These are phyloP conservation scores for Dactylella cylindrospora DNA, from an alignment of 2,329 filamentous ascomycete species.

Conservation along the genomic window DNA sequence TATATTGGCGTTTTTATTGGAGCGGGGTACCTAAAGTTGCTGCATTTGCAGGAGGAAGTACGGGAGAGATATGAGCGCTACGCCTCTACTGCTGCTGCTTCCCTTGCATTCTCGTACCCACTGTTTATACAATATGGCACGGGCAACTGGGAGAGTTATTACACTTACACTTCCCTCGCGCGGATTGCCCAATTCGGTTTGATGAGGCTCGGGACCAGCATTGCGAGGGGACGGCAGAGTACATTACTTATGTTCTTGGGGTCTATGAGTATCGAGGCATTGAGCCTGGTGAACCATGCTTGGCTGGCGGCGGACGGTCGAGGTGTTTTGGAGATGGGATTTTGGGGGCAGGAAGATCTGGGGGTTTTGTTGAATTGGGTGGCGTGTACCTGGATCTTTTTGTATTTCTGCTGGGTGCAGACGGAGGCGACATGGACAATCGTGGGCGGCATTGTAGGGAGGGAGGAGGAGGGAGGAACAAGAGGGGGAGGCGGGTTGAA, in stretches of 20 bases:
- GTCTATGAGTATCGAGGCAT: constrained; percentile 55
- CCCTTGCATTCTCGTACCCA: background rate
- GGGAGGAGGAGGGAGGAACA: background rate
- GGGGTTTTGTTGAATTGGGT: constrained; percentile 51
- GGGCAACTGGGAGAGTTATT: background rate
- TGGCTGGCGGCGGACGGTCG: constrained; percentile 63
- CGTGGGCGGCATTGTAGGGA: constrained; percentile 52
- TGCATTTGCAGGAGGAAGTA: background rate
- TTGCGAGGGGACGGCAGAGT: constrained; percentile 10
- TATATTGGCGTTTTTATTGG: constrained; percentile 61
- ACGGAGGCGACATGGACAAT: constrained; percentile 52
- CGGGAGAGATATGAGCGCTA: background rate
- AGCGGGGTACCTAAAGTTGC: constrained; percentile 10
- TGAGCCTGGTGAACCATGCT: constrained; percentile 63
- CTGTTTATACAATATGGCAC: background rate
- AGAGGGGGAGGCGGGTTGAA: background rate
- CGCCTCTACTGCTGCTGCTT: background rate
- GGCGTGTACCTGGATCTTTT: constrained; percentile 54
- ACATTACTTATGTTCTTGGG: constrained; percentile 21
- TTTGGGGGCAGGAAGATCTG: constrained; percentile 48
- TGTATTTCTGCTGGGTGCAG: constrained; percentile 54
- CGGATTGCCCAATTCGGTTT: constrained; percentile 4
- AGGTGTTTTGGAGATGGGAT: constrained; percentile 55
- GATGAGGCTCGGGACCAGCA: background rate
- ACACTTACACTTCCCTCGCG: constrained; percentile 12